Conservation (phyloP, 2,329 filamentous ascomycete species). For the Atkinsonella hypoxylon region DNA sequence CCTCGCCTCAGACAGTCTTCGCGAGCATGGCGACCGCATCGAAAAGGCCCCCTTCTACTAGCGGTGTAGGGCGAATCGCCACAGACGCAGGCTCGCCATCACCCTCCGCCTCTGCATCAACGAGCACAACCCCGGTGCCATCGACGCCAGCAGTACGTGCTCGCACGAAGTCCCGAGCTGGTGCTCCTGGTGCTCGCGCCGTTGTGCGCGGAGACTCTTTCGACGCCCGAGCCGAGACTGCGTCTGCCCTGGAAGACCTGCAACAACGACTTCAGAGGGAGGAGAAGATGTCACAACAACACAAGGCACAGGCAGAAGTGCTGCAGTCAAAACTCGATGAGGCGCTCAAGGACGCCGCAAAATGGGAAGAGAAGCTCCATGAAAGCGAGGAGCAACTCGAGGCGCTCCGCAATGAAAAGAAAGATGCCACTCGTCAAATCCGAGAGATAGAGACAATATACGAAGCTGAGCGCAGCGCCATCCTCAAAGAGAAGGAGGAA, state of each 20-base stretch:
- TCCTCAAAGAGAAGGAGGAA: slow-evolving; percentile 87
- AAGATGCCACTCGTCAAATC: slow-evolving; percentile 70
- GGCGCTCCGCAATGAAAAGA: slow-evolving; percentile 69
- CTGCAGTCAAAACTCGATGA: slow-evolving; percentile 82
- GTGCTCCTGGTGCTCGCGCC: slow-evolving; percentile 58
- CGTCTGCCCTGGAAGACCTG: slow-evolving; percentile 70
- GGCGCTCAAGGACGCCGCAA: slow-evolving; percentile 66
- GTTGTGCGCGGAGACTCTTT: slow-evolving; percentile 50
- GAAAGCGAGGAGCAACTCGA: slow-evolving; percentile 79
- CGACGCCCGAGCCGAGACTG: slow-evolving; percentile 66
- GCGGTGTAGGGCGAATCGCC: slow-evolving; percentile 33
- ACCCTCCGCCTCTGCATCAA: slow-evolving; percentile 26
- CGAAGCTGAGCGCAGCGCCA: slow-evolving; percentile 76
- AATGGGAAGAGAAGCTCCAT: slow-evolving; percentile 77
- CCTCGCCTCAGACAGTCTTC: not conserved
- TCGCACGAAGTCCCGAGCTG: slow-evolving; percentile 53
- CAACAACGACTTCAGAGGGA: slow-evolving; percentile 73
- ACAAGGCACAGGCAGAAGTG: slow-evolving; percentile 73
- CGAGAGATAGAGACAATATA: slow-evolving; percentile 89
- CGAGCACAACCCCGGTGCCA: slow-evolving; percentile 26
- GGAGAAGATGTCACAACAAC: slow-evolving; percentile 65
- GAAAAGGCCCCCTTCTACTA: slow-evolving; percentile 39
- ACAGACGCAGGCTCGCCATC: slow-evolving; percentile 23
- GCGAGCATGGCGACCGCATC: slow-evolving; percentile 37
- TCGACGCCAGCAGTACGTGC: slow-evolving; percentile 32